A percentile compares a stretch with the other conserved stretches of the same genome.
phyloP scores from a whole-genome alignment of 2,329 filamentous ascomycete species.

The Fusarium caatingaense region DNA sequence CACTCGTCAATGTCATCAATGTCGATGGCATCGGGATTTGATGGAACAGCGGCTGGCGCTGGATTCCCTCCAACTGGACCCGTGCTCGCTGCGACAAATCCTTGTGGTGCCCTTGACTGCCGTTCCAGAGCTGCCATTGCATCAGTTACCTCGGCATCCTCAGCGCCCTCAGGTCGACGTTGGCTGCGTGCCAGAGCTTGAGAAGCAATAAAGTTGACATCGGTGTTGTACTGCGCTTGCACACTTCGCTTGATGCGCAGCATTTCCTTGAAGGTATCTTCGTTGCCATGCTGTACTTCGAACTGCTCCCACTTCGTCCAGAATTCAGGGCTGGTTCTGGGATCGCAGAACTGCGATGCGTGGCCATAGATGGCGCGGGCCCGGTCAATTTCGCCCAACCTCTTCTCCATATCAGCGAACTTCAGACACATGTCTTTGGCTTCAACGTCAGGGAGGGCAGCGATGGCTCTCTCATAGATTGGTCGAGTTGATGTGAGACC shows the following conservation, averaged over 20 bases:
- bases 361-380: conserved; percentile 96
- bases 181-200: conserved; percentile 90
- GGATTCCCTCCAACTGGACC: conserved; percentile 68
- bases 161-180: conserved; percentile 63
- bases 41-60: conserved; percentile 59
- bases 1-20: conserved; percentile 78
- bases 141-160: conserved; percentile 69
- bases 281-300: conserved; percentile 97
- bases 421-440: conserved; percentile 99
- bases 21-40: conserved; percentile 88
- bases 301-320: conserved; percentile 98
- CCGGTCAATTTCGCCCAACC: conserved; percentile 92
- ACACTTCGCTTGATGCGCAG: conserved; percentile 96
- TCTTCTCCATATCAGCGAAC: conserved; percentile 95
- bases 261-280: conserved; percentile 99
- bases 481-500: conserved; percentile 92
- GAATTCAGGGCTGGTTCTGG: conserved; percentile 87
- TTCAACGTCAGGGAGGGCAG: conserved; percentile 90
- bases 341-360: conserved; percentile 96
- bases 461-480: conserved; percentile 96
- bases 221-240: conserved; percentile 97
- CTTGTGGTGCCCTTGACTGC: conserved; percentile 86
- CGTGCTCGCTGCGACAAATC: conserved; percentile 89
- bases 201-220: conserved; percentile 97
- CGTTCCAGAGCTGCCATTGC: conserved; percentile 91